phyloP scores from a whole-genome alignment of 2,329 filamentous ascomycete species.

The Colletotrichum limetticola region DNA sequence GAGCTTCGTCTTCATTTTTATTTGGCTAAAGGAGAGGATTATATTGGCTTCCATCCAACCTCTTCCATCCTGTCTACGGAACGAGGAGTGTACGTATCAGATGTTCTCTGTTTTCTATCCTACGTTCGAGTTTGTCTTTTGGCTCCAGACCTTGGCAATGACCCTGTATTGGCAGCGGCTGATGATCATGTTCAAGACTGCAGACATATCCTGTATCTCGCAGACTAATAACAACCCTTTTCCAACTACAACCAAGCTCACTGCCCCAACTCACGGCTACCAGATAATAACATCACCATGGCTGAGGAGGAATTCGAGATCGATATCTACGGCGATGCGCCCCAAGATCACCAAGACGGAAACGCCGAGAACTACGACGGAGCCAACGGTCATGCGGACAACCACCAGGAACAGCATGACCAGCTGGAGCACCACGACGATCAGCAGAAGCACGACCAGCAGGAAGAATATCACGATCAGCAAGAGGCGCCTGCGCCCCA shows the following conservation, averaged over 20 bases:
- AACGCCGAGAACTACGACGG: conserved; percentile 49
- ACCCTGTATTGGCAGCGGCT: conserved; percentile 34
- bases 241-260: conserved; percentile 29
- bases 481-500: conserved; percentile 48
- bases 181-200: conserved; percentile 40
- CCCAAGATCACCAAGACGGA: conserved; percentile 51
- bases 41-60: conserved; percentile 33
- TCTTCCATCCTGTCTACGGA: conserved; percentile 37
- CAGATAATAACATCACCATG: conserved; percentile 56
- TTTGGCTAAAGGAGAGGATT: conserved; percentile 34
- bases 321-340: conserved; percentile 75
- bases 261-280: conserved; percentile 25
- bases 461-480: conserved; percentile 39
- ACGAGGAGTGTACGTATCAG: conserved; percentile 67
- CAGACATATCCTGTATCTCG: conserved; percentile 53
- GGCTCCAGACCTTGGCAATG: conserved; percentile 27
- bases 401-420: conserved; percentile 49
- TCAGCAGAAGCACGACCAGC: conserved; percentile 51
- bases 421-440: conserved; percentile 44
- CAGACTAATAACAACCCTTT: conserved; percentile 37
- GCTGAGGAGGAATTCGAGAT: conserved; percentile 79
- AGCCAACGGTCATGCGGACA: conserved; percentile 43
- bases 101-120: conserved; percentile 48
- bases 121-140: conserved; percentile 16
- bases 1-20: conserved; percentile 71